Conservation (phyloP, 2,329 filamentous ascomycete genomes). For the Monilinia aucupariae region DNA sequence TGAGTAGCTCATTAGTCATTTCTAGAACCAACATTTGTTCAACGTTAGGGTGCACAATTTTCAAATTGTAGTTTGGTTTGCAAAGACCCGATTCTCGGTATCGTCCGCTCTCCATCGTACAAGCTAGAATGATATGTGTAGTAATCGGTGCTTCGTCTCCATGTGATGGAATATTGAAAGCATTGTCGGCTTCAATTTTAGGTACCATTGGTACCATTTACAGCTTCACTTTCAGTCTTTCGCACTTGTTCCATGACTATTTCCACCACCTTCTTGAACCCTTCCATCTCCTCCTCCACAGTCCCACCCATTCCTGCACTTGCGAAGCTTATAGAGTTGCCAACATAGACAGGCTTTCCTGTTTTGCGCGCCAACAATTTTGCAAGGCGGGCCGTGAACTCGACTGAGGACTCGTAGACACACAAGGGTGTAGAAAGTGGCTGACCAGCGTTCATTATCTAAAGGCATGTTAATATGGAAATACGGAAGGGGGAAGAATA, state of each 20-base stretch:
- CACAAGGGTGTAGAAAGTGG: conserved; percentile 76
- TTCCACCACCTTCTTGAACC: conserved; percentile 68
- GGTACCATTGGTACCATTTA: conserved; percentile 17
- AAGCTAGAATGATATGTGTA: background rate
- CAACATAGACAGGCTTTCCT: conserved; percentile 77
- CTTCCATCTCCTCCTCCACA: conserved; percentile 92
- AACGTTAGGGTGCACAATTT: conserved; percentile 4
- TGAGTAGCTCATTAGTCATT: conserved; percentile 7
- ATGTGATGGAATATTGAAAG: background rate
- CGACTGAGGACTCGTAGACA: conserved; percentile 66
- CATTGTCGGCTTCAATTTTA: background rate
- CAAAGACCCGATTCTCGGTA: conserved; percentile 5
- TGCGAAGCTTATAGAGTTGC: conserved; percentile 76
- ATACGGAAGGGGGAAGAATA: conserved; percentile 1
- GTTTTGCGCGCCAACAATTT: conserved; percentile 74
- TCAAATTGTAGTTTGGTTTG: conserved; percentile 12
- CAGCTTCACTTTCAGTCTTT: conserved; percentile 30
- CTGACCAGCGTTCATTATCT: conserved; percentile 44
- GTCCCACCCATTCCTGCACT: conserved; percentile 70
- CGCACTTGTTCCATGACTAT: conserved; percentile 56
- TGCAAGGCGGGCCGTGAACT: conserved; percentile 81
- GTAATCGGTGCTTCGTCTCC: background rate
- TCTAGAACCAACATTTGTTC: conserved; percentile 2
- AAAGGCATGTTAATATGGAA: conserved; percentile 19
- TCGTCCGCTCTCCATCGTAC: conserved; percentile 6